Evolutionary conservation across 768 basidiomycete genomes (phyloP).

Genomic region (Mycena crocata): DNA sequence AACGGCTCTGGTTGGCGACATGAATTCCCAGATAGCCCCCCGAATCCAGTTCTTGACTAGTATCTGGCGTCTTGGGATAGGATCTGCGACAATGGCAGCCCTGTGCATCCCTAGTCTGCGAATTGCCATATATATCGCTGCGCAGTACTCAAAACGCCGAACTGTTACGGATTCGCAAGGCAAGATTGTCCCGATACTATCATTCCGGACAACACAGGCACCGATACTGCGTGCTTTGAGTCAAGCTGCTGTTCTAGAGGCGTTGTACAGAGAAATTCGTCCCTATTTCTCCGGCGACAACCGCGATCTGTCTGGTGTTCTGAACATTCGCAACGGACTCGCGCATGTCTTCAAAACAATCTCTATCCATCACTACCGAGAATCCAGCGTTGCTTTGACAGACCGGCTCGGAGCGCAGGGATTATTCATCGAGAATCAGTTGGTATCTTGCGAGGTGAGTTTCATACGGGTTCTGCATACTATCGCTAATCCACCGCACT

Average conservation of each 20-base stretch:
- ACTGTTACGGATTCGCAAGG: neutral
- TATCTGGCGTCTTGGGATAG: slow-evolving; percentile 13
- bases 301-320: neutral
- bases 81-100: neutral
- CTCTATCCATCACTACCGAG: neutral
- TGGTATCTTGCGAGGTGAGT: slow-evolving; percentile 5
- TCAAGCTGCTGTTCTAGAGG: slow-evolving; percentile 11
- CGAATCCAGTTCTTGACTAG: neutral
- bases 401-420: slow-evolving; percentile 5
- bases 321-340: neutral
- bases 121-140: slow-evolving; percentile 1
- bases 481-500: neutral
- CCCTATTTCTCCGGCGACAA: too few species aligned
- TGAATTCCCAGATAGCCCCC: neutral
- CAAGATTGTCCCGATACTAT: neutral
- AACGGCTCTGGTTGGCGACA: neutral
- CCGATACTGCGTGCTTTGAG: slow-evolving; percentile 2
- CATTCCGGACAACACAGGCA: slow-evolving; percentile 10
- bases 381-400: neutral
- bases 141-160: slow-evolving; percentile 18
- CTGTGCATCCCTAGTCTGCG: neutral
- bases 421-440: slow-evolving; percentile 6
- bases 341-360: neutral
- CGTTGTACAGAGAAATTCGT: slow-evolving; percentile 8
- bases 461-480: neutral